A percentile compares a stretch with the other conserved stretches of the same genome.
Conservation (phyloP, 176 grass and related monocot genomes). For the Lolium multiflorum region DNA sequence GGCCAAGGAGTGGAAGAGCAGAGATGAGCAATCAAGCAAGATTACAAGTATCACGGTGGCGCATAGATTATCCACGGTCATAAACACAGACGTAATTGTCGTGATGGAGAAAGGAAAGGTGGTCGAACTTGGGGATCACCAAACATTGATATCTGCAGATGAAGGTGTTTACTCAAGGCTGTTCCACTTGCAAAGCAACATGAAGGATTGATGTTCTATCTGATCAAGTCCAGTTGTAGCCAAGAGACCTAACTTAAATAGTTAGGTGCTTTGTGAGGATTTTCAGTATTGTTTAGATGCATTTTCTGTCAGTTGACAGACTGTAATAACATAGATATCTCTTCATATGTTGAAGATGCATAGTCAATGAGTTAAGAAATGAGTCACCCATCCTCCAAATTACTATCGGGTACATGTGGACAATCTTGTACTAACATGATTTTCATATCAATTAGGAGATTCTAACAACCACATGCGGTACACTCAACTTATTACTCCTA, state of each 20-base stretch:
- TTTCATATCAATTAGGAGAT: not conserved
- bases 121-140: slow-evolving; percentile 44
- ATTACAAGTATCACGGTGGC: slow-evolving; percentile 56
- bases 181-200: slow-evolving; percentile 55
- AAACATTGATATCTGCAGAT: slow-evolving; percentile 35
- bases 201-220: slow-evolving; percentile 43
- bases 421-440: slow-evolving; percentile 9
- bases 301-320: slow-evolving; percentile 34
- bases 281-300: slow-evolving; percentile 14
- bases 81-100: slow-evolving; percentile 45
- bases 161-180: slow-evolving; percentile 49
- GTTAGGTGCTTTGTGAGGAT: slow-evolving; percentile 26
- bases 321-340: slow-evolving; percentile 40
- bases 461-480: not conserved
- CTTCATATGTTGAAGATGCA: slow-evolving; percentile 27
- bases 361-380: not conserved
- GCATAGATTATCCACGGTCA: slow-evolving; percentile 56
- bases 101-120: slow-evolving; percentile 64
- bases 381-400: not conserved
- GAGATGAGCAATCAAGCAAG: slow-evolving; percentile 13
- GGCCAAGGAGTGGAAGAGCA: slow-evolving; percentile 30
- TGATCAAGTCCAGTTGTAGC: not conserved
- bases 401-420: not conserved
- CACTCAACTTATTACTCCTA: slow-evolving; percentile 1
- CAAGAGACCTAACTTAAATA: not conserved